phyloP scores from a whole-genome alignment of 257 asterid genomes.

The Leonotis leonurus region DNA sequence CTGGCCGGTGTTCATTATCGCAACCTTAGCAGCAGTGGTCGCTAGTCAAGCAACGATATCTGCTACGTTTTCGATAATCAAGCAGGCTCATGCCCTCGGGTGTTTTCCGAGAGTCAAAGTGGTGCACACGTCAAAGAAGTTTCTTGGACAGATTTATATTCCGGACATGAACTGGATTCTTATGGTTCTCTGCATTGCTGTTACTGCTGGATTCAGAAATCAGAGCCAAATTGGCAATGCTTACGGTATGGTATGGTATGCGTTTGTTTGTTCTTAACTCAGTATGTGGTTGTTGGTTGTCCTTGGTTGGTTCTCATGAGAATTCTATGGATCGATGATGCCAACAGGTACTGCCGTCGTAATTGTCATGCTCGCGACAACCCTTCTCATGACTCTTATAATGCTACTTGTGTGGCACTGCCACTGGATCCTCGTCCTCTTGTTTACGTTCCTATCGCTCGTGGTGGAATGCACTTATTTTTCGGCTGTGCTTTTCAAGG shows the following conservation, averaged over 20 bases:
- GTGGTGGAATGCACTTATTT: conserved; percentile 75
- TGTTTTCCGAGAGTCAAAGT: conserved; percentile 97
- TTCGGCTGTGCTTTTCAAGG: conserved; percentile 76
- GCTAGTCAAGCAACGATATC: conserved; percentile 98
- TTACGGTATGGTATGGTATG: conserved; percentile 82
- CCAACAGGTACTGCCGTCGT: conserved; percentile 94
- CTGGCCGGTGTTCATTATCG: conserved; percentile 90
- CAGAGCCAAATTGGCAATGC: conserved; percentile 98
- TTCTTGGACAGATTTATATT: conserved; percentile 82
- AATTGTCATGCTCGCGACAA: conserved; percentile 87
- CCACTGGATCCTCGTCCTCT: conserved; percentile 73
- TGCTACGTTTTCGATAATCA: conserved; percentile 89
- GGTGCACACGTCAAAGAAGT: conserved; percentile 86
- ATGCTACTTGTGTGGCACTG: conserved; percentile 96
- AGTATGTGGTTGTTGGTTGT: background rate
- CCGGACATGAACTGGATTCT: conserved; percentile 98
- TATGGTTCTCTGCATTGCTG: conserved; percentile 91
- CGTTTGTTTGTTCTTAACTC: background rate
- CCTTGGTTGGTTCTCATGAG: too few species aligned
- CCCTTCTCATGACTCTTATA: conserved; percentile 81
- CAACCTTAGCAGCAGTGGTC: conserved; percentile 89
- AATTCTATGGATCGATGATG: too few species aligned
- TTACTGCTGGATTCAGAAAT: conserved; percentile 91
- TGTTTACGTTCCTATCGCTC: conserved; percentile 68
- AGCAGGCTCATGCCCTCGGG: conserved; percentile 93